Conservation (phyloP, 441 rosid species). For the Populus hybrid region DNA sequence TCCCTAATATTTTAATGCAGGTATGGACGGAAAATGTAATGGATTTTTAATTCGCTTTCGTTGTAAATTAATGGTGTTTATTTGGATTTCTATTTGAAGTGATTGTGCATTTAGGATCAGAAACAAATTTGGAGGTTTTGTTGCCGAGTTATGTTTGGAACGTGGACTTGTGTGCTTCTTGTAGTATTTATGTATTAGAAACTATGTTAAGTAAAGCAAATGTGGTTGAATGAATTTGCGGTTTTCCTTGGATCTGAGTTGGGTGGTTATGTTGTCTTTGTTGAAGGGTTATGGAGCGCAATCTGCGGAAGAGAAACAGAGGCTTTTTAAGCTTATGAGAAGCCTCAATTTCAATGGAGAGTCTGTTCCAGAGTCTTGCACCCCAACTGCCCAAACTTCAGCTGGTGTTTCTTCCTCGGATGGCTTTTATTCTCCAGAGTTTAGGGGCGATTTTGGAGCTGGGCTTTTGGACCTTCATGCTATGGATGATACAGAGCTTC, state of each 20-base stretch:
- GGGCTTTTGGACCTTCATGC: slow-evolving; percentile 98
- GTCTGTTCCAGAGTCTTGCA: slow-evolving; percentile 70
- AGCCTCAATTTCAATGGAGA: slow-evolving; percentile 94
- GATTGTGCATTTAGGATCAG: background rate
- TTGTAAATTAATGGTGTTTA: background rate
- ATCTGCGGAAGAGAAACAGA: slow-evolving; percentile 97
- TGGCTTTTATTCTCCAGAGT: slow-evolving; percentile 82
- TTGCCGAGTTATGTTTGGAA: background rate
- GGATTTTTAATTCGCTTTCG: background rate
- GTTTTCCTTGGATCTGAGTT: slow-evolving; percentile 11
- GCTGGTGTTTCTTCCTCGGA: slow-evolving; percentile 62
- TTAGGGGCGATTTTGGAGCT: slow-evolving; percentile 94
- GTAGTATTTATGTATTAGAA: background rate
- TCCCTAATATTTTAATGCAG: slow-evolving; percentile 92
- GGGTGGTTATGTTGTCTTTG: slow-evolving; percentile 11
- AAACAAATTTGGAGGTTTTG: background rate
- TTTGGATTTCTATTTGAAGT: background rate
- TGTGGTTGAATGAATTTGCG: slow-evolving; percentile 14
- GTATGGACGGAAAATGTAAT: slow-evolving; percentile 27
- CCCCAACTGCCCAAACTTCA: slow-evolving; percentile 65
- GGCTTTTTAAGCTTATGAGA: slow-evolving; percentile 91
- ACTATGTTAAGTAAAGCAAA: background rate
- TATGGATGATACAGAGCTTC: slow-evolving; percentile 97
- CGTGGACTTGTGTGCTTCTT: background rate
- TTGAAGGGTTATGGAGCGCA: slow-evolving; percentile 91